Evolutionary conservation across 805 yeast genomes (phyloP).

Genomic region (Soucietia sequanensis): DNA sequence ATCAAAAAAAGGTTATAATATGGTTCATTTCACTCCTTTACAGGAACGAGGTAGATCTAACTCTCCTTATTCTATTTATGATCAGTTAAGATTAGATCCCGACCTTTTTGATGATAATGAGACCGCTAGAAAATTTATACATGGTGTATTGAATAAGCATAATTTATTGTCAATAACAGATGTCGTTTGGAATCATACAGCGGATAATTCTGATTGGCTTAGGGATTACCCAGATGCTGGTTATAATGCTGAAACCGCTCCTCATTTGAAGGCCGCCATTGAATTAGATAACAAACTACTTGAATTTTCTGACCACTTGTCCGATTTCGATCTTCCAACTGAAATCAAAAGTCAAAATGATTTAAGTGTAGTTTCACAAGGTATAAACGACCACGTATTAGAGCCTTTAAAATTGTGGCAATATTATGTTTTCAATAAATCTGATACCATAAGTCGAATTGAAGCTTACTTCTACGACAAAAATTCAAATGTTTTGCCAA

Average conservation of each 20-base stretch:
- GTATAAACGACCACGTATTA: constrained; percentile 66
- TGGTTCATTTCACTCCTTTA: constrained; percentile 94
- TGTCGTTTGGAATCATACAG: constrained; percentile 93
- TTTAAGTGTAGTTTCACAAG: constrained; percentile 60
- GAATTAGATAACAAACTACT: constrained; percentile 73
- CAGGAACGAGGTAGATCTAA: constrained; percentile 86
- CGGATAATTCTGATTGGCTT: constrained; percentile 85
- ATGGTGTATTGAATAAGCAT: constrained; percentile 49
- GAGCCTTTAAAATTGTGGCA: constrained; percentile 79
- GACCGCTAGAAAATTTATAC: constrained; percentile 55
- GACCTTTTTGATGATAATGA: constrained; percentile 51
- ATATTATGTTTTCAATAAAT: constrained; percentile 70
- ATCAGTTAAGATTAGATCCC: constrained; percentile 79
- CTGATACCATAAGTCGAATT: constrained; percentile 37
- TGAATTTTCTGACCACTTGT: constrained; percentile 61
- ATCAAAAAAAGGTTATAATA: constrained; percentile 79
- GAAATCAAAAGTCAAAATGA: constrained; percentile 51
- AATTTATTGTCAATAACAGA: constrained; percentile 81
- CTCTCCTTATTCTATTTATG: constrained; percentile 90
- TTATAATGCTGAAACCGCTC: constrained; percentile 82
- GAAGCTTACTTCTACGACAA: constrained; percentile 33
- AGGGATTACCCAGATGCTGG: constrained; percentile 87
- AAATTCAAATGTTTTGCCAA: constrained; percentile 17
- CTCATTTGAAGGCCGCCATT: constrained; percentile 81
- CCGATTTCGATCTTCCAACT: constrained; percentile 60